A percentile compares a stretch with the other conserved stretches of the same genome.
Conservation (phyloP, 2,329 filamentous ascomycete species). For the Rutstroemia sp. region DNA sequence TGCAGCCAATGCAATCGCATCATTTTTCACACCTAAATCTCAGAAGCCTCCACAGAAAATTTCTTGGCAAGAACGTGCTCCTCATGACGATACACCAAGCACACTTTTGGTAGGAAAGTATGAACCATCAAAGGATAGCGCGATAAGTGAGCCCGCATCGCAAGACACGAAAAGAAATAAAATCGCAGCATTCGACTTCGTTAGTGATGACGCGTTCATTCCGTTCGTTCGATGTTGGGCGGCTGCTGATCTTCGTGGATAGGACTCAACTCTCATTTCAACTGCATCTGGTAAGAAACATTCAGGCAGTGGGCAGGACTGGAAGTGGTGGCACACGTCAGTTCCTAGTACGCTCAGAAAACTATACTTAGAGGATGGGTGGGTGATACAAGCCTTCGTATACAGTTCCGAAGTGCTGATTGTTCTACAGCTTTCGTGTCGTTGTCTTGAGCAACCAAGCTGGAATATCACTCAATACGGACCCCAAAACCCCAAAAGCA, state of each 20-base stretch:
- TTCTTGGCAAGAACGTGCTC: conserved; percentile 61
- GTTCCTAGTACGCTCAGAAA: conserved; percentile 62
- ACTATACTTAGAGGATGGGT: conserved; percentile 63
- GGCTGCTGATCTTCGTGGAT: neutral
- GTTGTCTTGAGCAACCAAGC: conserved; percentile 86
- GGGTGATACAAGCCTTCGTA: conserved; percentile 19
- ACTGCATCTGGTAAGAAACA: conserved; percentile 78
- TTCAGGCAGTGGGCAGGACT: conserved; percentile 63
- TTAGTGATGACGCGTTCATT: conserved; percentile 25
- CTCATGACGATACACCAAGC: conserved; percentile 38
- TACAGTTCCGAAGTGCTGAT: conserved; percentile 1
- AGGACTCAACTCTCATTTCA: conserved; percentile 83
- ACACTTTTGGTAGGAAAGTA: conserved; percentile 74
- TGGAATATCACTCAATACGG: conserved; percentile 66
- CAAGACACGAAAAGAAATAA: conserved; percentile 39
- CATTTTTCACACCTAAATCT: conserved; percentile 82
- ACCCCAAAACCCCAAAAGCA: conserved; percentile 61
- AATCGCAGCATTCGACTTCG: conserved; percentile 66
- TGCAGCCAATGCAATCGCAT: conserved; percentile 62
- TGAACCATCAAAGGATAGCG: conserved; percentile 36
- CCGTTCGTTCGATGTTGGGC: neutral
- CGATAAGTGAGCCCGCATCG: conserved; percentile 1
- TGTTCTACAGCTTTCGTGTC: conserved; percentile 54
- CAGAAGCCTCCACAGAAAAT: conserved; percentile 75
- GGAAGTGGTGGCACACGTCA: conserved; percentile 83